Evolutionary conservation across 768 basidiomycete genomes (phyloP), one percentile per base, ranked within the genome.

Genomic region (Cystoderma amianthinum): DNA sequence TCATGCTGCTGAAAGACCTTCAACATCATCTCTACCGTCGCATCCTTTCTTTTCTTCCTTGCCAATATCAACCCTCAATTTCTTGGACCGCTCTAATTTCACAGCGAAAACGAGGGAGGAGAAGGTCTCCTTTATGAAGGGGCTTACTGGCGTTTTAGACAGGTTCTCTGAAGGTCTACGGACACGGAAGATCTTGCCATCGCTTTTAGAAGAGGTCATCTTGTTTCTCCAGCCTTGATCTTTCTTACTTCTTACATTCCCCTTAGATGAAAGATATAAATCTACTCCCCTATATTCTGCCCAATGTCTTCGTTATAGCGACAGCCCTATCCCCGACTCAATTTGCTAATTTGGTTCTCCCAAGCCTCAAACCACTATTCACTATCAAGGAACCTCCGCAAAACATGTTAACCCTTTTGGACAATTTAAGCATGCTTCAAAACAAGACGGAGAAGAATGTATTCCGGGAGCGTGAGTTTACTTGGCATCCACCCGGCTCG

Each of bases 121-220:
- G 56, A 98, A 98, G 58, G 84, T 96, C 19, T 87, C 88, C 0
- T 97, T 97, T 59, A 86, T 97, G 80, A 90, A 90, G 58, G 94
- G 95, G 1, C 64, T 97, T 15, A 72, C 83, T 1, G 55, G 72
- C 38, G 93, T 97, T 5, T 62, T 98, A 25, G 80, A 80, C 42
- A 79, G 73, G 35, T 98, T 99, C 61, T 85, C 87, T 6, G 90
- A 93, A 51, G 85, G 92, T 12, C 67, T 98, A 41, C 74, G 82
- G 39, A 83, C 74, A 42, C 76, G 93, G 17, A 98, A 98, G 58
- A 85, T 98, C 37, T 67, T 99, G 25, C 93, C 94, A 9, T 83
- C 89, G 19, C 70, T 99, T 13, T 66, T 99, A 9, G 96, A 98
- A 64, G 95, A 98, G 74, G 91, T 92, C 44, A 39, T 52, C 52